Conservation (phyloP, 495 filamentous ascomycete species). For the Tuber indicum region DNA sequence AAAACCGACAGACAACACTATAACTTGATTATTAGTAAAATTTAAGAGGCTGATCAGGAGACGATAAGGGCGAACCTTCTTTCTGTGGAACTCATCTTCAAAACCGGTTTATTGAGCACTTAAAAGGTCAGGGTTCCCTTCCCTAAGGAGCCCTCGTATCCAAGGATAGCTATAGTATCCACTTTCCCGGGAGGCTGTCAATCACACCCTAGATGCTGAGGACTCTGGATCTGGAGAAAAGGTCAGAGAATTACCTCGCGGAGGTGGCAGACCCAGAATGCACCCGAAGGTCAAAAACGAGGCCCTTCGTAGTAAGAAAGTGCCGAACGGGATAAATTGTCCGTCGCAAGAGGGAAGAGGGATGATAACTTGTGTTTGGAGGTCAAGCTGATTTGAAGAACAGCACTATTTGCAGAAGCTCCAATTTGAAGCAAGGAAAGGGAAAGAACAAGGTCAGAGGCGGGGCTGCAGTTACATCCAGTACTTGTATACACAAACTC, state of each 20-base stretch:
- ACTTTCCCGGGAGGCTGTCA: background rate
- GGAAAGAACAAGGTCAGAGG: background rate
- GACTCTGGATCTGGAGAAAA: background rate
- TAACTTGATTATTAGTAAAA: background rate
- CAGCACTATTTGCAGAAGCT: background rate
- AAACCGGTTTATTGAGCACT: background rate
- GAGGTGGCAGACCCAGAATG: background rate
- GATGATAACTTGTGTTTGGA: background rate
- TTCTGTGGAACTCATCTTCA: conserved; percentile 6
- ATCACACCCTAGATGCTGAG: background rate
- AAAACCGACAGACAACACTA: conserved; percentile 10
- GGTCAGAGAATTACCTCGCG: background rate
- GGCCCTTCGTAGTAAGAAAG: background rate
- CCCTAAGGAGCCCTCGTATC: background rate
- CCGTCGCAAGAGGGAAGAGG: background rate
- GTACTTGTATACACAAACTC: background rate
- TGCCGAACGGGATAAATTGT: background rate
- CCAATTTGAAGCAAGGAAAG: background rate
- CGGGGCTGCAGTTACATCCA: background rate
- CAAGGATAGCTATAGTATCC: background rate
- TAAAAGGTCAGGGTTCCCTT: background rate
- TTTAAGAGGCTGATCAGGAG: background rate
- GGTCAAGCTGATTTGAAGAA: background rate
- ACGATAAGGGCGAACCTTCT: background rate
- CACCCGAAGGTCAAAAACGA: background rate